Evolutionary conservation across 1,284 basidiomycete genomes (phyloP).

Genomic region (Pyrrhoderma lamaoense): DNA sequence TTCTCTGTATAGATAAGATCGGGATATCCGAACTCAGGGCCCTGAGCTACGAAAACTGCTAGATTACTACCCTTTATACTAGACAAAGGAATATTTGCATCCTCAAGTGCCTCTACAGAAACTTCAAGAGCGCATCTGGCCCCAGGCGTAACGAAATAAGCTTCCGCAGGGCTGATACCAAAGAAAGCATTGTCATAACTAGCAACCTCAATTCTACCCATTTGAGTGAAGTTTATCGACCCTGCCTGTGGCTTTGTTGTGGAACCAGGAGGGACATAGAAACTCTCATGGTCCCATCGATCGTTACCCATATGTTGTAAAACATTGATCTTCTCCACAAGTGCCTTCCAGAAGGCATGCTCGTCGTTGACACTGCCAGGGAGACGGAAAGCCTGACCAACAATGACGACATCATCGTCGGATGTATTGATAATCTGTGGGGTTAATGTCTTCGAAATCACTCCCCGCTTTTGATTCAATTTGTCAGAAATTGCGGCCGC

Average conservation of each 20-base stretch:
- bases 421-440: not conserved
- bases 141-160: slow-evolving; percentile 27
- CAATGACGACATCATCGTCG: slow-evolving; percentile 29
- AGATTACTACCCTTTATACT: slow-evolving; percentile 29
- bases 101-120: slow-evolving; percentile 32
- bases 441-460: slow-evolving; percentile 11
- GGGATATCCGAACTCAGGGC: slow-evolving; percentile 28
- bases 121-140: slow-evolving; percentile 30
- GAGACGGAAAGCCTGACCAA: slow-evolving; percentile 31
- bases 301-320: slow-evolving; percentile 27
- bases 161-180: slow-evolving; percentile 30
- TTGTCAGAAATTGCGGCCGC: slow-evolving; percentile 23
- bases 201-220: slow-evolving; percentile 29
- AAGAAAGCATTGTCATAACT: slow-evolving; percentile 32
- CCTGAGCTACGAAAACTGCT: slow-evolving; percentile 29
- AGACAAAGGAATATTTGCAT: slow-evolving; percentile 30
- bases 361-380: slow-evolving; percentile 29
- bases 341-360: slow-evolving; percentile 28
- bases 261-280: slow-evolving; percentile 21
- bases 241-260: slow-evolving; percentile 22
- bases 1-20: slow-evolving; percentile 27
- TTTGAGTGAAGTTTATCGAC: slow-evolving; percentile 27
- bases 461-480: slow-evolving; percentile 14
- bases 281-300: slow-evolving; percentile 32
- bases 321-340: slow-evolving; percentile 28